Conservation (phyloP, 352 stramenopile genomes). For the Phytophthora tentaculata region DNA sequence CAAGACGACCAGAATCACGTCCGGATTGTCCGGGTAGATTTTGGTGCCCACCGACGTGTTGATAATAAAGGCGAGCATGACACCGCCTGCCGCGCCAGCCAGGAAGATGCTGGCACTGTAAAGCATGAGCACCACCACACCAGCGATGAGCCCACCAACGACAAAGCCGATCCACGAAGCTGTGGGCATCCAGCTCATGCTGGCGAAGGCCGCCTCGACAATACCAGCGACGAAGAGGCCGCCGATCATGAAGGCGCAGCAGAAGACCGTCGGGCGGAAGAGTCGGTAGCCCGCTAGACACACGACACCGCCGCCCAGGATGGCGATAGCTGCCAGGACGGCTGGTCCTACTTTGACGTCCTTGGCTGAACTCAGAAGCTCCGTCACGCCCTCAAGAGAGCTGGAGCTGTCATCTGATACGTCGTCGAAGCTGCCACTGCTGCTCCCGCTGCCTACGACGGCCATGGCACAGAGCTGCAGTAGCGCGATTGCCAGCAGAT, state of each 20-base stretch:
- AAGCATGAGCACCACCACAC: slow-evolving; percentile 53
- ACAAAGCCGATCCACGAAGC: slow-evolving; percentile 68
- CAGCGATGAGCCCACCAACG: slow-evolving; percentile 45
- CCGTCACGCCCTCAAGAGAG: slow-evolving; percentile 37
- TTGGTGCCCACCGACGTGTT: slow-evolving; percentile 58
- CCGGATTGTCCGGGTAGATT: slow-evolving; percentile 57
- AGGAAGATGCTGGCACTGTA: slow-evolving; percentile 63
- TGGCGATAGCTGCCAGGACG: slow-evolving; percentile 55
- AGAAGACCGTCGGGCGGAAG: slow-evolving; percentile 66
- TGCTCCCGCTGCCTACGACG: slow-evolving; percentile 22
- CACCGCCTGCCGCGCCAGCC: slow-evolving; percentile 46
- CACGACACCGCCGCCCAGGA: slow-evolving; percentile 52
- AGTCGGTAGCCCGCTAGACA: slow-evolving; percentile 64
- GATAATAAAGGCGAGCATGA: slow-evolving; percentile 57
- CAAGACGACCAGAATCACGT: slow-evolving; percentile 51
- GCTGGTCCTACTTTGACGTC: slow-evolving; percentile 51
- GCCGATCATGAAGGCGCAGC: slow-evolving; percentile 74
- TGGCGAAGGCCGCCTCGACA: slow-evolving; percentile 57
- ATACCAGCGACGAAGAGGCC: slow-evolving; percentile 65
- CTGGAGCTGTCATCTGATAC: slow-evolving; percentile 22
- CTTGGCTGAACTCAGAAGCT: slow-evolving; percentile 48
- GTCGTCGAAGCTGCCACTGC: slow-evolving; percentile 24
- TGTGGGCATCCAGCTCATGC: slow-evolving; percentile 53
- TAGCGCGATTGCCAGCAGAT: slow-evolving; percentile 22
- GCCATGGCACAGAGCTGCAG: slow-evolving; percentile 29